These are phyloP conservation scores for Pseudovirgaria hyperparasitica DNA, from an alignment of 2,329 filamentous ascomycete genomes.

Conservation along the genomic window DNA sequence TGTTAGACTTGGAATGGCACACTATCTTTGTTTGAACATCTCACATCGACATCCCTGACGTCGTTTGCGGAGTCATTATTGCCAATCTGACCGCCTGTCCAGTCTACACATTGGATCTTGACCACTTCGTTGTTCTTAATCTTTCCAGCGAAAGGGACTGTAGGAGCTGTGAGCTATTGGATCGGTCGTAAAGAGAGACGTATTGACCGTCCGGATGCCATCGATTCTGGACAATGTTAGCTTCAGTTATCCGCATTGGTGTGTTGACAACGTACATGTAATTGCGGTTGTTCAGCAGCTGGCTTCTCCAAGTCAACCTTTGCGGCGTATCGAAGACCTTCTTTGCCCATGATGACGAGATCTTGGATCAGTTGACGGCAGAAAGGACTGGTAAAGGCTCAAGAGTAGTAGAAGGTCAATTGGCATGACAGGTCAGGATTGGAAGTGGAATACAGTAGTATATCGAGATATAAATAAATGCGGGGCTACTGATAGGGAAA, in stretches of 20 bases:
- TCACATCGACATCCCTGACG: slow-evolving; percentile 68
- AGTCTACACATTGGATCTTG: slow-evolving; percentile 87
- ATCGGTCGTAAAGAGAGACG: not conserved
- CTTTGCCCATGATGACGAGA: slow-evolving; percentile 30
- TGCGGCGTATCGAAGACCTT: slow-evolving; percentile 55
- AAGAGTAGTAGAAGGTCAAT: too few relatives aligned
- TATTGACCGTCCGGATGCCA: slow-evolving; percentile 79
- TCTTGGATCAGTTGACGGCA: too few relatives aligned
- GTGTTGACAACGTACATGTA: slow-evolving; percentile 49
- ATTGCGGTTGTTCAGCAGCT: slow-evolving; percentile 52
- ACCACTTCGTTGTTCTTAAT: slow-evolving; percentile 79
- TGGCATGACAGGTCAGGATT: too few relatives aligned
- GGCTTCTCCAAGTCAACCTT: slow-evolving; percentile 63
- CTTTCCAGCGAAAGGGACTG: slow-evolving; percentile 60
- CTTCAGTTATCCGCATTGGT: not conserved
- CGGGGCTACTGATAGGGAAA: too few relatives aligned
- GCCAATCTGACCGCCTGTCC: slow-evolving; percentile 61
- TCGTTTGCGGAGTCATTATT: slow-evolving; percentile 90
- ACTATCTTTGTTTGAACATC: too few relatives aligned
- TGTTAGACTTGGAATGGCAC: too few relatives aligned
- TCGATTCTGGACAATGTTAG: slow-evolving; percentile 51
- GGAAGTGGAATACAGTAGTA: too few relatives aligned
- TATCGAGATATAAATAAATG: too few relatives aligned
- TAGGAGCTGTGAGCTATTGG: slow-evolving; percentile 3
- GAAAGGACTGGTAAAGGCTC: too few relatives aligned